Evolutionary conservation across 306 rosid genomes (phyloP), one percentile per base, ranked within the genome.

Genomic region (Cucurbita moschata): DNA sequence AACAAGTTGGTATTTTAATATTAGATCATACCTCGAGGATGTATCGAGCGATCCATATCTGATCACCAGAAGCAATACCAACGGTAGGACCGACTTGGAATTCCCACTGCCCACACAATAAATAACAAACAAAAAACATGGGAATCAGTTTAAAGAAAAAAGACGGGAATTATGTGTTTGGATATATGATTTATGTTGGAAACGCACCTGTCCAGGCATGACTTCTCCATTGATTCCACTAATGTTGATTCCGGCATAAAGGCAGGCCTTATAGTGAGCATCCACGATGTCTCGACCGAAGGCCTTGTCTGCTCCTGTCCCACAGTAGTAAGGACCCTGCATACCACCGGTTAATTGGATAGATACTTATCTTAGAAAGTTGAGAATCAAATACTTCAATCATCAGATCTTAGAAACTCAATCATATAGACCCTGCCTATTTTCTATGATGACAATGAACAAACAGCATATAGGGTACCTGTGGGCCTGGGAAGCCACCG

Each of bases 251-350:
- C 89, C 89, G 19, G 89, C 89, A 51, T 77, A 86, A 40, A 86
- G 83, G 61, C 89, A 86, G 18, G 89, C 87, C 80, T 86, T 86
- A 46, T 86, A 86, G 44, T 86, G 89, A 9, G 89, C 18, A 46
- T 86, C 81, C 4, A 86, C 87, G 3, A 86, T 81, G 5, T 86
- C 89, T 42, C 89, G 89, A 1, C 89, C 89, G 21, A 78, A 77
- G 15, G 87, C 79, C 77, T 81, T 86, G 78, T 86, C 87, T 30
- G 89, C 87, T 42, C 89, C 89, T 0, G 52, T 65, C 18, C 81
- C 83, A 53, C 89, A 86, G 26, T 86, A 86, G 82, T 86, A 86
- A 19, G 89, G 89, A 12, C 87, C 89, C 89, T 86, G 60, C 12
- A 68, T 19, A 4, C 10, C 47, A 63, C 8, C 5, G 9, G 0